These are phyloP conservation scores for Penicillium roqueforti DNA, from an alignment of 495 filamentous ascomycete species.

Conservation along the genomic window DNA sequence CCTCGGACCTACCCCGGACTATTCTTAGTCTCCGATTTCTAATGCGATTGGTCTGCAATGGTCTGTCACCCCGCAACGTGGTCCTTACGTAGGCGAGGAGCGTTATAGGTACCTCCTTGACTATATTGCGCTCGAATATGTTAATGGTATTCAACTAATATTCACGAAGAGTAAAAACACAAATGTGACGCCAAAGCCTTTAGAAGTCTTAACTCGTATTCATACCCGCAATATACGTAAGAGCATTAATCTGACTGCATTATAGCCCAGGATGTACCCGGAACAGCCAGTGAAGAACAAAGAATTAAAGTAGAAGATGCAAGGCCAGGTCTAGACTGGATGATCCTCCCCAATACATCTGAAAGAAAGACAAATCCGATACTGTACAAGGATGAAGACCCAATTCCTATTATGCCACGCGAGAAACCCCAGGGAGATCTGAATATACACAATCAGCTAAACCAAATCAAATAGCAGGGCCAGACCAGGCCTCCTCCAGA, in stretches of 20 bases:
- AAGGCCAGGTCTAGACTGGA: background rate
- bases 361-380: background rate
- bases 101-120: background rate
- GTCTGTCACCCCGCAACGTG: background rate
- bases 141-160: background rate
- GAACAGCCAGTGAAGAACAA: background rate
- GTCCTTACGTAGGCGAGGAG: slow-evolving; percentile 11
- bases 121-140: background rate
- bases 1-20: background rate
- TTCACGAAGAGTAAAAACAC: too few species aligned
- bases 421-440: background rate
- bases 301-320: background rate
- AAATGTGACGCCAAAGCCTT: background rate
- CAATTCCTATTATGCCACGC: slow-evolving; percentile 3
- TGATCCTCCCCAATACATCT: too few species aligned
- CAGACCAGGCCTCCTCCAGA: background rate
- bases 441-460: background rate
- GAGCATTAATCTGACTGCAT: background rate
- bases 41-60: slow-evolving; percentile 3
- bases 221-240: background rate
- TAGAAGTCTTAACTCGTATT: background rate
- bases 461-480: background rate
- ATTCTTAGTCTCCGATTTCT: background rate
- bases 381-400: slow-evolving; percentile 2
- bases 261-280: background rate